A percentile compares a stretch with the other conserved stretches of the same genome.
phyloP scores from a whole-genome alignment of 1,139 yeast genomes.

The Protomyces macrosporus region DNA sequence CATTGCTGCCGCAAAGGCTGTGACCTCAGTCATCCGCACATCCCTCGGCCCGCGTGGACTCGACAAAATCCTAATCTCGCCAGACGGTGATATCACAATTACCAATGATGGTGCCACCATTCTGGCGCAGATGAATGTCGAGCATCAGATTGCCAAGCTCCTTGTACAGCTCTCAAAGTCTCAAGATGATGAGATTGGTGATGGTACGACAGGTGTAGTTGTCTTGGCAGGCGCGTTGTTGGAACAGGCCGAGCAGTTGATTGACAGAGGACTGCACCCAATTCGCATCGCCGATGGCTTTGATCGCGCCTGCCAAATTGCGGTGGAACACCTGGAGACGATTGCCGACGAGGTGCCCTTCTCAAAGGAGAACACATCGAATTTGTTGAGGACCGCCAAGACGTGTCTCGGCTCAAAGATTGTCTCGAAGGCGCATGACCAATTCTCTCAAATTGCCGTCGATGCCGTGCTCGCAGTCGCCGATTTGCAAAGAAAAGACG shows the following conservation, averaged over 20 bases:
- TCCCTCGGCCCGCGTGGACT: conserved; percentile 94
- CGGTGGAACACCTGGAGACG: conserved; percentile 66
- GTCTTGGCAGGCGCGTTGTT: conserved; percentile 90
- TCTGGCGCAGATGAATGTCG: conserved; percentile 90
- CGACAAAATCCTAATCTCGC: conserved; percentile 86
- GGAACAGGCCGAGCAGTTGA: conserved; percentile 89
- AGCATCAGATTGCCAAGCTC: conserved; percentile 90
- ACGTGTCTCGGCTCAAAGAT: conserved; percentile 94
- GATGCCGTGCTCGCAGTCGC: conserved; percentile 93
- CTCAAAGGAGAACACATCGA: conserved; percentile 37
- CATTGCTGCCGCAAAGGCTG: conserved; percentile 92
- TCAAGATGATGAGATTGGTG: conserved; percentile 98
- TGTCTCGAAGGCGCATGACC: conserved; percentile 87
- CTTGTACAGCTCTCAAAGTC: conserved; percentile 90
- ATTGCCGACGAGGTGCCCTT: conserved; percentile 60
- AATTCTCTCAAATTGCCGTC: conserved; percentile 94
- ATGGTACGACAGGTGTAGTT: conserved; percentile 98
- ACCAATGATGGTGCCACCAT: conserved; percentile 99
- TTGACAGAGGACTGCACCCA: conserved; percentile 96
- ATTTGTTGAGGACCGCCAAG: conserved; percentile 78
- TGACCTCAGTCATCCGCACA: conserved; percentile 84
- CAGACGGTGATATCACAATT: conserved; percentile 95
- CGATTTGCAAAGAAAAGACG: conserved; percentile 85
- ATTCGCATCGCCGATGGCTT: conserved; percentile 95
- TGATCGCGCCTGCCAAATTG: conserved; percentile 93